A percentile compares a stretch with the other conserved stretches of the same genome.
phyloP scores from a whole-genome alignment of 2,329 filamentous ascomycete genomes.

The Beauveria varroae region DNA sequence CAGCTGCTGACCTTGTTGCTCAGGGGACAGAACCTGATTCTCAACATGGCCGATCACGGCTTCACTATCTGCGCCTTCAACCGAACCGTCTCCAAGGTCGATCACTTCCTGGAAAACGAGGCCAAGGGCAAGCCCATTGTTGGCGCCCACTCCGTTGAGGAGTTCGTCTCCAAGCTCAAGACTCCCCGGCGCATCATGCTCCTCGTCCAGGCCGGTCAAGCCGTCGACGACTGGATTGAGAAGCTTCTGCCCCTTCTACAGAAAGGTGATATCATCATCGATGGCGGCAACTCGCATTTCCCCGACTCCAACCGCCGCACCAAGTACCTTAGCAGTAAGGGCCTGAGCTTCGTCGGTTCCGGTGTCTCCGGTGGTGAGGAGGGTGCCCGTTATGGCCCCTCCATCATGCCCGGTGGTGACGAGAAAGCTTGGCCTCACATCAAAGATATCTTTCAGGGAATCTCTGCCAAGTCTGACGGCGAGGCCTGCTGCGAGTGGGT shows the following conservation, averaged over 20 bases:
- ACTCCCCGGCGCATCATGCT: slow-evolving; percentile 95
- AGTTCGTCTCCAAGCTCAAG: slow-evolving; percentile 97
- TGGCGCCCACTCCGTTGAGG: slow-evolving; percentile 86
- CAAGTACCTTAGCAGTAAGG: slow-evolving; percentile 78
- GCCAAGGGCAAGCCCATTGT: slow-evolving; percentile 93
- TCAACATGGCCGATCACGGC: slow-evolving; percentile 83
- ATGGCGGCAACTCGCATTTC: slow-evolving; percentile 93
- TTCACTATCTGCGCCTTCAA: slow-evolving; percentile 99
- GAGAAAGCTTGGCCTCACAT: slow-evolving; percentile 97
- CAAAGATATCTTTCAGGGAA: slow-evolving; percentile 98
- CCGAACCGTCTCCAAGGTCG: slow-evolving; percentile 97
- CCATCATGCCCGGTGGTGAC: slow-evolving; percentile 97
- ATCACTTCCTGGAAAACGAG: slow-evolving; percentile 85
- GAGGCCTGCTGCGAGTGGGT: slow-evolving; percentile 99
- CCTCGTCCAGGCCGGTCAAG: slow-evolving; percentile 95
- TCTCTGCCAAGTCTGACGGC: slow-evolving; percentile 92
- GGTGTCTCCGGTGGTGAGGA: slow-evolving; percentile 99
- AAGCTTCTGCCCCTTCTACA: slow-evolving; percentile 77
- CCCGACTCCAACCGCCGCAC: slow-evolving; percentile 93
- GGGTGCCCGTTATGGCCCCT: slow-evolving; percentile 94
- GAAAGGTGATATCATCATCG: slow-evolving; percentile 94
- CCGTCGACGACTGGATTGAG: slow-evolving; percentile 99
- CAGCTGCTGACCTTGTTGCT: slow-evolving; percentile 12
- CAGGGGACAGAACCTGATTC: slow-evolving; percentile 76
- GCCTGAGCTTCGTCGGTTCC: slow-evolving; percentile 89